Evolutionary conservation across 2,329 filamentous ascomycete genomes (phyloP), one percentile per base, ranked within the genome.

Genomic region (Cladosporium sp.): DNA sequence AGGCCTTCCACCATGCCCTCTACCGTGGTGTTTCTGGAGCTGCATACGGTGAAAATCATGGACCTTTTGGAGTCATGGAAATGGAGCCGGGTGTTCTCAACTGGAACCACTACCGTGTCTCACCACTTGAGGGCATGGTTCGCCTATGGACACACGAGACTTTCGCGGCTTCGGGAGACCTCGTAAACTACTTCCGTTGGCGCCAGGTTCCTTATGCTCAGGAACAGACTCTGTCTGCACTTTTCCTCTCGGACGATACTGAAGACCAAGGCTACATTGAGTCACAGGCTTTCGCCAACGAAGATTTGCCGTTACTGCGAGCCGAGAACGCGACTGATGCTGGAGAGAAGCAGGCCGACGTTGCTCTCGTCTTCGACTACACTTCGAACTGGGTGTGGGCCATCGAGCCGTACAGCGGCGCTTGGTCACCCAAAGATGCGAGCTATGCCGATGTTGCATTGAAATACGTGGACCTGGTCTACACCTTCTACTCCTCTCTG

Each of bases 141-240:
- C 68, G 69, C 5, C 63, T 72, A 2, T 72, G 69, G 70, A 72
- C 70, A 12, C 68, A 69, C 31, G 70, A 72, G 50, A 70, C 68
- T 0, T 71, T 71, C 40, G 70, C 70, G 4, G 68, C 69, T 11
- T 67, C 65, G 2, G 70, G 68, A 10, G 68, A 72, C 12, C n/a
- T 72, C 29, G 70, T 72, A 12, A 70, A 70, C 40, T 72, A 72
- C 37, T 72, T 72, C 55, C 69, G 69, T 21, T 72, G 69, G 70
- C 65, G 70, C 12, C 69, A 72, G 49, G 67, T 68, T 1, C 68
- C 70, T 1, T 71, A 67, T 31, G 70, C 70, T 0, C 70, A 72
- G 35, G 70, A 72, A 37, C 70, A 72, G 21, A 72, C 70, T 10
- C 65, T 72, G 0, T 69, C 69, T 26, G 69, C 68, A 7, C 64